A percentile compares a stretch with the other conserved stretches of the same genome.
Conservation (phyloP, 495 filamentous ascomycete species). For the Aspergillus conjunctus region DNA sequence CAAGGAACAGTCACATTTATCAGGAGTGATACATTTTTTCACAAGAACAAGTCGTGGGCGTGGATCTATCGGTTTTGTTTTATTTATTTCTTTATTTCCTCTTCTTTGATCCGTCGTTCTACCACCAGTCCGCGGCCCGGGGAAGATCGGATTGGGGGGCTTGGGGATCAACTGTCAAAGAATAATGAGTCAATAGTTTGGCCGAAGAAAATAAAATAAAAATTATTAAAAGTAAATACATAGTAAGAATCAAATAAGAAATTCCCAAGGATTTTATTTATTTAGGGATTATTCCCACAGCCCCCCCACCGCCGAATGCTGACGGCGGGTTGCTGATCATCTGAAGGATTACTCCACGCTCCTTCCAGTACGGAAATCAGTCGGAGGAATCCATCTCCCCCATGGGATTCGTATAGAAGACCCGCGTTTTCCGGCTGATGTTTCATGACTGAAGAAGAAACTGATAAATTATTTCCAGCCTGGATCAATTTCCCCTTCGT, state of each 20-base stretch:
- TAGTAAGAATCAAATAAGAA: slow-evolving; percentile 1
- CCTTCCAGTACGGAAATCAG: neutral
- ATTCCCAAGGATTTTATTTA: slow-evolving; percentile 9
- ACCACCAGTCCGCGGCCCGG: slow-evolving; percentile 31
- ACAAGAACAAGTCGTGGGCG: slow-evolving; percentile 8
- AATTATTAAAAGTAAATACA: neutral
- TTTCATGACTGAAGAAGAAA: slow-evolving; percentile 4
- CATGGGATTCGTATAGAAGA: neutral
- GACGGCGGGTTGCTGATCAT: neutral
- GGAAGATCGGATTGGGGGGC: slow-evolving; percentile 30
- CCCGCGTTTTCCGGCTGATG: slow-evolving; percentile 7
- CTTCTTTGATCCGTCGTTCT: slow-evolving; percentile 7
- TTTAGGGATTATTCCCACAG: neutral
- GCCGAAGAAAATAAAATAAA: slow-evolving; percentile 1
- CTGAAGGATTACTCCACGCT: slow-evolving; percentile 6
- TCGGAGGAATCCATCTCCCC: neutral
- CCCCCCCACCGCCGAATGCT: slow-evolving; percentile 5
- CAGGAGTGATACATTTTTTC: neutral
- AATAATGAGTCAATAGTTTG: slow-evolving; percentile 17
- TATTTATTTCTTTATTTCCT: slow-evolving; percentile 16
- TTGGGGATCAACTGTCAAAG: slow-evolving; percentile 25
- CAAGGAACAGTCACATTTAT: neutral
- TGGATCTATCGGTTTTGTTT: slow-evolving; percentile 31
- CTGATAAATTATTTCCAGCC: neutral
- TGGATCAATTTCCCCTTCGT: neutral